A percentile compares a stretch with the other conserved stretches of the same genome.
Conservation (phyloP, 768 basidiomycete genomes). For the Podaxis sp. region DNA sequence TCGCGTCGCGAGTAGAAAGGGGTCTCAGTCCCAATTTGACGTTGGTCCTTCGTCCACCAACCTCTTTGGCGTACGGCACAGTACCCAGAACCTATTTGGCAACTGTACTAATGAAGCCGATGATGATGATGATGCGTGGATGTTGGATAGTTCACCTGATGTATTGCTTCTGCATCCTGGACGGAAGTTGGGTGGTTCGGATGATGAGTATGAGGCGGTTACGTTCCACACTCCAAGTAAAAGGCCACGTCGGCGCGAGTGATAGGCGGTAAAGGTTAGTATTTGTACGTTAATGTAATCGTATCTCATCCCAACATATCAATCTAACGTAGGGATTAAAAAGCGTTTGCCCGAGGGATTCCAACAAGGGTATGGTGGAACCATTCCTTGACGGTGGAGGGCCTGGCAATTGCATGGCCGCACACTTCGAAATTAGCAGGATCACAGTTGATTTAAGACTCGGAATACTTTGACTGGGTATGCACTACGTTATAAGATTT, state of each 20-base stretch:
- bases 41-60: conserved; percentile 1
- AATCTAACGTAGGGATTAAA: neutral
- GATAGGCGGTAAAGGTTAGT: neutral
- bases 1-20: conserved; percentile 24
- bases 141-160: conserved; percentile 20
- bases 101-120: conserved; percentile 11
- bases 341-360: neutral
- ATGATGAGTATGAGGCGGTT: conserved; percentile 16
- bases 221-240: conserved; percentile 15
- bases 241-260: conserved; percentile 6
- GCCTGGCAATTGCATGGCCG: neutral
- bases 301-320: neutral
- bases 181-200: conserved; percentile 6
- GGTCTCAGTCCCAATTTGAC: conserved; percentile 13
- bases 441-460: neutral
- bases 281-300: neutral
- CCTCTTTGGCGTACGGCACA: conserved; percentile 6
- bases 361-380: neutral
- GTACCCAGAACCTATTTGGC: conserved; percentile 6
- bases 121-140: conserved; percentile 22
- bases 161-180: conserved; percentile 16
- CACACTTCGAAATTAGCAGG: neutral
- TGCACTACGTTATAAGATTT: neutral
- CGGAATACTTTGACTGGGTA: neutral
- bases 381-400: neutral